These are phyloP conservation scores for Cordyceps militaris DNA, from an alignment of 2,329 filamentous ascomycete genomes.

Conservation along the genomic window DNA sequence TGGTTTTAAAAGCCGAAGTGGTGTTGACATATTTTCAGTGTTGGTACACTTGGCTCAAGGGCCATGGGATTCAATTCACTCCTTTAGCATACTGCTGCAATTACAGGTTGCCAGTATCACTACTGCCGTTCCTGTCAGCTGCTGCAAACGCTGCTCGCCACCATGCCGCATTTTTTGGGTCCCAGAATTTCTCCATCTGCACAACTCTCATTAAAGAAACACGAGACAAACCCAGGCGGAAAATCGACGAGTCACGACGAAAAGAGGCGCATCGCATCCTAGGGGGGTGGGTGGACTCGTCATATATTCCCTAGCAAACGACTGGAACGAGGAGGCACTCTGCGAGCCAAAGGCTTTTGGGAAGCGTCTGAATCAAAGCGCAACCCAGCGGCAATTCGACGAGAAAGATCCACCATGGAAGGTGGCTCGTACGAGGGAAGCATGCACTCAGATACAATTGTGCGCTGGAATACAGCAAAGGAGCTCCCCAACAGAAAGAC, in stretches of 20 bases:
- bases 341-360: constrained; percentile 28
- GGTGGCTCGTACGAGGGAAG: constrained; percentile 9
- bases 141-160: constrained; percentile 9
- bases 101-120: not conserved
- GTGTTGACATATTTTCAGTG: not conserved
- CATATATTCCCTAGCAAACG: constrained; percentile 42
- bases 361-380: constrained; percentile 16
- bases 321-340: constrained; percentile 44
- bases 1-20: not conserved
- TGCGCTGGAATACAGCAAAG: constrained; percentile 31
- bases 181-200: constrained; percentile 13
- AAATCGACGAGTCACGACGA: constrained; percentile 1
- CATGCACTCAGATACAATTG: constrained; percentile 24
- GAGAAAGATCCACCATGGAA: constrained; percentile 14
- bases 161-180: constrained; percentile 15
- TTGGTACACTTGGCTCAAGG: not conserved
- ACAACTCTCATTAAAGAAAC: not conserved
- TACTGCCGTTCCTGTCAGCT: not conserved
- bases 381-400: constrained; percentile 7
- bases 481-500: constrained; percentile 17
- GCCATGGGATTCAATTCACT: not conserved
- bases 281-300: constrained; percentile 35
- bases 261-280: constrained; percentile 20
- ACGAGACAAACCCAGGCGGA: not conserved
- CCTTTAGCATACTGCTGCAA: not conserved